These are phyloP conservation scores for Phyllostachys edulis DNA, from an alignment of 176 grass and related monocot species.

Conservation along the genomic window DNA sequence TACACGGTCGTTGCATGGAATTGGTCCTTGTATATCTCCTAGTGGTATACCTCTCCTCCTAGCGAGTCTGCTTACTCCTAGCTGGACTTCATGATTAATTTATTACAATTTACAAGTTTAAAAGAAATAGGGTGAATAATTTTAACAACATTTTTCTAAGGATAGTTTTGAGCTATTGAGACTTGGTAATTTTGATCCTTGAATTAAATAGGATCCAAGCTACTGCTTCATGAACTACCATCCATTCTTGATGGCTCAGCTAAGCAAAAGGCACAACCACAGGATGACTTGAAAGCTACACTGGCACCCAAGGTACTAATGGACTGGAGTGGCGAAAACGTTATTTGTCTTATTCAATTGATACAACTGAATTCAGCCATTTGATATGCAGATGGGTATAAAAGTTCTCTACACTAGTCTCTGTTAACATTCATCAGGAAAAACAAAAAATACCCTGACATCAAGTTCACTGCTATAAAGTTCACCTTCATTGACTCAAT, in stretches of 20 bases:
- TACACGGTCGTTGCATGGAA: neutral
- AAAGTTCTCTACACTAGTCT: neutral
- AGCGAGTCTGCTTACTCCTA: neutral
- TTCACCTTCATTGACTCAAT: neutral
- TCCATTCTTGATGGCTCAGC: slow-evolving; percentile 80
- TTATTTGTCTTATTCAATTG: neutral
- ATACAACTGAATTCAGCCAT: slow-evolving; percentile 11
- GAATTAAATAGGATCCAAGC: slow-evolving; percentile 57
- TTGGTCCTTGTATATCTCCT: neutral
- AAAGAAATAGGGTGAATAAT: neutral
- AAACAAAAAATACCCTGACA: neutral
- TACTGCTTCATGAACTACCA: slow-evolving; percentile 76
- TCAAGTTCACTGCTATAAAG: neutral
- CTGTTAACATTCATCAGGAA: neutral
- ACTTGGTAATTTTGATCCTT: slow-evolving; percentile 27
- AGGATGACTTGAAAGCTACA: slow-evolving; percentile 85
- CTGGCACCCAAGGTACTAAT: slow-evolving; percentile 71
- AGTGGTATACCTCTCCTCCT: neutral
- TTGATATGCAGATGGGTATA: neutral
- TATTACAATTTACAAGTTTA: neutral
- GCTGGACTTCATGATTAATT: neutral
- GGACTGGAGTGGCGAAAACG: neutral
- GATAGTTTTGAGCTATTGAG: slow-evolving; percentile 4
- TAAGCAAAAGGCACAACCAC: slow-evolving; percentile 69
- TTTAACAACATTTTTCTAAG: slow-evolving; percentile 7